These are phyloP conservation scores for Macadamia tetraphylla DNA, from an alignment of 164 flowering plant species.

Conservation along the genomic window DNA sequence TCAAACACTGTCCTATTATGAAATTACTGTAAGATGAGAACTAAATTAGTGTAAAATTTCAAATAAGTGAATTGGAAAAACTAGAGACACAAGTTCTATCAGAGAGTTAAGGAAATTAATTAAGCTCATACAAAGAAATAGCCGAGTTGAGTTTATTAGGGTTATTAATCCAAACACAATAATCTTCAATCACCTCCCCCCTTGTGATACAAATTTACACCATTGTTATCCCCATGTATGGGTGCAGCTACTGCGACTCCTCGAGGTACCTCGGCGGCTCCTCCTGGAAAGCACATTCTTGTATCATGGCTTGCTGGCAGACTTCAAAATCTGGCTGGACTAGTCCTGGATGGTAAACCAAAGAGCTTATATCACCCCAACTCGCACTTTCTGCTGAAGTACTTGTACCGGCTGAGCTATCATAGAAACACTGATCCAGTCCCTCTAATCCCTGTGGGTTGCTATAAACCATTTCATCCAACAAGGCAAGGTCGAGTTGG, in stretches of 20 bases:
- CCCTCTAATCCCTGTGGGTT: constrained; percentile 20
- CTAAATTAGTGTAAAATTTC: no score
- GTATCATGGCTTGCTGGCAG: constrained; percentile 26
- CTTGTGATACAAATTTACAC: constrained; percentile 25
- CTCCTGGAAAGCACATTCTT: constrained; percentile 13
- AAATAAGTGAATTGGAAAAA: no score
- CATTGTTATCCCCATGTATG: constrained; percentile 3
- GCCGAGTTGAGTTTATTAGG: constrained; percentile 13
- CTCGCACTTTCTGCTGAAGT: constrained; percentile 29
- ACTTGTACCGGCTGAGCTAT: constrained; percentile 19
- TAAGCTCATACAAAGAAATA: constrained; percentile 6
- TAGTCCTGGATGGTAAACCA: constrained; percentile 23
- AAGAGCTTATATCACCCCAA: constrained; percentile 43
- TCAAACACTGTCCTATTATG: background rate
- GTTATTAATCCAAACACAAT: background rate
- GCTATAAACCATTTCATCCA: constrained; percentile 20
- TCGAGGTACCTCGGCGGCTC: constrained; percentile 24
- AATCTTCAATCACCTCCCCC: constrained; percentile 5
- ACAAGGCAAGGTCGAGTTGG: constrained; percentile 16
- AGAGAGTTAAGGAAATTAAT: background rate
- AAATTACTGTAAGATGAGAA: no score
- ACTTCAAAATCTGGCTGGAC: constrained; percentile 22
- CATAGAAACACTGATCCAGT: constrained; percentile 23
- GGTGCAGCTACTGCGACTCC: constrained; percentile 15
- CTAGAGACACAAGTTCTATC: background rate